phyloP scores from a whole-genome alignment of 768 basidiomycete genomes.

The Xanthoconium purpureum region DNA sequence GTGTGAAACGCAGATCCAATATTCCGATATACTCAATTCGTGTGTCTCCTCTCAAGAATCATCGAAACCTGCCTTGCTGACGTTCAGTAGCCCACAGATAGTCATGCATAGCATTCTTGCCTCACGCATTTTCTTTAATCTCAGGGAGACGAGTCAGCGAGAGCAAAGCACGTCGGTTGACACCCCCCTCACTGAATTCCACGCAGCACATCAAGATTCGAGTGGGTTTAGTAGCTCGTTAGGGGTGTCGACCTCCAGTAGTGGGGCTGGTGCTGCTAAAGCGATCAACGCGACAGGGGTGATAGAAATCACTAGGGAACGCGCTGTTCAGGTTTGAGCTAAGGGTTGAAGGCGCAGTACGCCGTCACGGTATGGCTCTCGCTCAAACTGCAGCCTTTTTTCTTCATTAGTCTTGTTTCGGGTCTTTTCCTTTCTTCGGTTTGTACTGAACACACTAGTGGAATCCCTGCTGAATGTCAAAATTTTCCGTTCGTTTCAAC shows the following conservation, averaged over 20 bases:
- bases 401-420: too few species aligned
- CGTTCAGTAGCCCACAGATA: slow-evolving; percentile 14
- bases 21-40: slow-evolving; percentile 18
- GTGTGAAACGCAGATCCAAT: slow-evolving; percentile 6
- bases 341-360: neutral
- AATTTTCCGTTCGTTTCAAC: too few species aligned
- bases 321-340: neutral
- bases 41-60: neutral
- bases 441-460: neutral
- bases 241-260: neutral
- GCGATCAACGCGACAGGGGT: neutral
- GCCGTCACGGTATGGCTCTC: too few species aligned
- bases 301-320: neutral
- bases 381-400: too few species aligned
- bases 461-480: too few species aligned
- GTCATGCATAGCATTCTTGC: slow-evolving; percentile 24
- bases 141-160: slow-evolving; percentile 16
- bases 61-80: neutral
- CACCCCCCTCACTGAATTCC: slow-evolving; percentile 8
- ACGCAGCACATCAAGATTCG: neutral
- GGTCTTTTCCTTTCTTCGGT: too few species aligned
- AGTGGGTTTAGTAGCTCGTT: slow-evolving; percentile 1
- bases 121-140: slow-evolving; percentile 26
- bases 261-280: neutral
- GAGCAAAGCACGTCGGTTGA: neutral